Conservation (phyloP, 257 asterid species). For the Solanum raphanifolium region DNA sequence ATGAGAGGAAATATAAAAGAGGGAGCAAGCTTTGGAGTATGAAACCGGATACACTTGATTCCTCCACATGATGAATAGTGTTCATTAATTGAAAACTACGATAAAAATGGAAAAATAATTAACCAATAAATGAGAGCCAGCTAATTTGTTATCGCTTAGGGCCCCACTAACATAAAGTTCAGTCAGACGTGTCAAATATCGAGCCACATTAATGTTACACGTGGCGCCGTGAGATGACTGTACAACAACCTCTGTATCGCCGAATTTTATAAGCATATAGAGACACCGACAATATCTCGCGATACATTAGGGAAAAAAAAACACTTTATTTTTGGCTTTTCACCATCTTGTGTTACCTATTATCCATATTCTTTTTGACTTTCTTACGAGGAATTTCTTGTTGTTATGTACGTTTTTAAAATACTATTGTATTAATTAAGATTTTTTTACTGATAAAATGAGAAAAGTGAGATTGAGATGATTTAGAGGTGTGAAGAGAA, state of each 20-base stretch:
- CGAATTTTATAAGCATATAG: background rate
- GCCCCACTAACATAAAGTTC: conserved; percentile 11
- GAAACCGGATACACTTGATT: conserved; percentile 13
- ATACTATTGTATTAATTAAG: too few species aligned
- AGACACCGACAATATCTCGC: conserved; percentile 47
- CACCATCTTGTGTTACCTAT: background rate
- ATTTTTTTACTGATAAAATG: too few species aligned
- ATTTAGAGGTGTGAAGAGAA: background rate
- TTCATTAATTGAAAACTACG: background rate
- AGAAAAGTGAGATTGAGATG: background rate
- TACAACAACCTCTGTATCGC: conserved; percentile 17
- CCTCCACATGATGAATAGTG: conserved; percentile 1
- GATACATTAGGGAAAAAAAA: background rate
- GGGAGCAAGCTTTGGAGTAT: background rate
- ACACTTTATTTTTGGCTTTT: background rate
- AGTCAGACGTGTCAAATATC: conserved; percentile 28
- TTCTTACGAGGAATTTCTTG: background rate
- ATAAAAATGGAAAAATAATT: conserved; percentile 2
- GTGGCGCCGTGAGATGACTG: conserved; percentile 16
- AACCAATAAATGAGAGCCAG: conserved; percentile 42
- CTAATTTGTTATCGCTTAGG: conserved; percentile 8
- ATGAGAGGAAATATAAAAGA: background rate
- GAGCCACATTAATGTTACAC: background rate
- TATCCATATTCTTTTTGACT: background rate
- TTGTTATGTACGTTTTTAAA: background rate